Evolutionary conservation across 176 grass and related monocot species (phyloP).

Genomic region (Zea mays): Zm-B73-REFERENCE-NAM-5.0 NC_050105.1:123273001-123273500

Average conservation of each 20-base stretch:
- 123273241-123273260: slow-evolving; percentile 5
- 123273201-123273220: not conserved
- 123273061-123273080: slow-evolving; percentile 21
- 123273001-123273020: slow-evolving; percentile 1
- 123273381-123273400: slow-evolving; percentile 47
- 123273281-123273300: slow-evolving; percentile 40
- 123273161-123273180: slow-evolving; percentile 18
- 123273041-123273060: slow-evolving; percentile 9
- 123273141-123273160: not conserved
- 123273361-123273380: slow-evolving; percentile 42
- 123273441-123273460: slow-evolving; percentile 65
- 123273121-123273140: not conserved
- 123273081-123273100: not conserved
- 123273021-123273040: slow-evolving; percentile 3
- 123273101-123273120: not conserved
- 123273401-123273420: slow-evolving; percentile 42
- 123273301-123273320: slow-evolving; percentile 39
- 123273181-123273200: not conserved
- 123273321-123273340: slow-evolving; percentile 49
- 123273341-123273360: slow-evolving; percentile 45
- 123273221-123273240: not conserved
- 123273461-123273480: slow-evolving; percentile 58
- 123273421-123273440: slow-evolving; percentile 46
- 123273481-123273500: slow-evolving; percentile 47
- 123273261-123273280: slow-evolving; percentile 39